These are phyloP conservation scores for Jaenimonas drosophilae DNA, from an alignment of 208 protist genomes.

Conservation along the genomic window DNA sequence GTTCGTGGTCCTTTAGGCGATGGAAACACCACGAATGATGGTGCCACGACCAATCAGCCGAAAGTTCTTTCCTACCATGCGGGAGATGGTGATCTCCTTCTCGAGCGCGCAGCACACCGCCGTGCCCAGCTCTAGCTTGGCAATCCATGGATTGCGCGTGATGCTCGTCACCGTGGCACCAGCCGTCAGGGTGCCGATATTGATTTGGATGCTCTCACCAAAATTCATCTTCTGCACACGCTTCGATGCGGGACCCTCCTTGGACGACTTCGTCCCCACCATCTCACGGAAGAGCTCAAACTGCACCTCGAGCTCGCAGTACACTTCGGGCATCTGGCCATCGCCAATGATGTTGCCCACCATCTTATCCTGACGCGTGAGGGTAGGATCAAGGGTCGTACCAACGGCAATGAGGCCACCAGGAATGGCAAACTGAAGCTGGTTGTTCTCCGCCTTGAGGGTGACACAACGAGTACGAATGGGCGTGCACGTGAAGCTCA, in stretches of 20 bases:
- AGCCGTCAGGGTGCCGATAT: conserved; percentile 98
- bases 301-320: conserved; percentile 95
- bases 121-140: conserved; percentile 93
- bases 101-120: conserved; percentile 96
- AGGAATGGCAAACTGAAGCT: conserved; percentile 98
- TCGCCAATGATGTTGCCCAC: conserved; percentile 94
- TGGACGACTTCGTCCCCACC: conserved; percentile 78
- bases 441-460: conserved; percentile 97
- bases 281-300: conserved; percentile 97
- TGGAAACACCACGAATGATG: conserved; percentile 67
- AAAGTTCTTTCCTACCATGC: conserved; percentile 97
- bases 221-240: conserved; percentile 92
- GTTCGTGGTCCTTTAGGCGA: conserved; percentile 20
- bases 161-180: conserved; percentile 93
- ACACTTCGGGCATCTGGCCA: conserved; percentile 94
- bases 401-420: conserved; percentile 99
- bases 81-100: conserved; percentile 97
- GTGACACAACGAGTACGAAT: conserved; percentile 93
- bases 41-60: conserved; percentile 95
- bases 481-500: conserved; percentile 92
- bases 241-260: conserved; percentile 57
- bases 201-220: conserved; percentile 98
- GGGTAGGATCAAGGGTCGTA: conserved; percentile 98
- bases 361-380: conserved; percentile 97
- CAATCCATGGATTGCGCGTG: conserved; percentile 89